Conservation (phyloP, 2,329 filamentous ascomycete genomes). For the Colletotrichum sp. region DNA sequence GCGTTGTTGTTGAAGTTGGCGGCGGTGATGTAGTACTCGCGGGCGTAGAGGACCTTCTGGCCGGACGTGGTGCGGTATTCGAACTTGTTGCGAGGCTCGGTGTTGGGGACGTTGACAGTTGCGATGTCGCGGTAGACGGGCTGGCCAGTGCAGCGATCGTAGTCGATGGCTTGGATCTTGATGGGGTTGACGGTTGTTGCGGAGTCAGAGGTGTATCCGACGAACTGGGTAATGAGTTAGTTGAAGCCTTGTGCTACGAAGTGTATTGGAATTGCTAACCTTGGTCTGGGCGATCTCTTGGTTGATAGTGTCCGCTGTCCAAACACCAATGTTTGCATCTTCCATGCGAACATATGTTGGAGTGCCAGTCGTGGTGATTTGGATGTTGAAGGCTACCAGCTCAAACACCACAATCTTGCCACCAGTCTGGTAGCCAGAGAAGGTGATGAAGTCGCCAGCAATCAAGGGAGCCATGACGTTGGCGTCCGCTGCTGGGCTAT, state of each 20-base stretch:
- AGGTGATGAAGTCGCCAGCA: constrained; percentile 45
- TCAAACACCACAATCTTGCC: constrained; percentile 40
- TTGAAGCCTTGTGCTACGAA: accelerated
- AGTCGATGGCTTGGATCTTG: constrained; percentile 42
- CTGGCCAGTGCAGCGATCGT: constrained; percentile 46
- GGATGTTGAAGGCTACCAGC: constrained; percentile 41
- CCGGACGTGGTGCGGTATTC: constrained; percentile 34
- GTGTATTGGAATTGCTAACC: background rate
- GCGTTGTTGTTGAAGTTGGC: constrained; percentile 28
- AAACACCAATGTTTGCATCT: constrained; percentile 44
- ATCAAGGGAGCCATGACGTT: constrained; percentile 44
- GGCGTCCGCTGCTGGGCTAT: constrained; percentile 36
- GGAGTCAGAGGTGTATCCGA: constrained; percentile 41
- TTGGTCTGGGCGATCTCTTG: constrained; percentile 37
- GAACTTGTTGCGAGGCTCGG: constrained; percentile 42
- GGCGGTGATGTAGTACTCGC: constrained; percentile 44
- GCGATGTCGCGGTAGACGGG: constrained; percentile 38
- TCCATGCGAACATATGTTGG: constrained; percentile 47
- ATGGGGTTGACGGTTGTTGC: constrained; percentile 31
- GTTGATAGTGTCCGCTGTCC: constrained; percentile 34
- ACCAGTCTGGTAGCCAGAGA: constrained; percentile 36
- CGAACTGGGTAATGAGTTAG: constrained; percentile 27
- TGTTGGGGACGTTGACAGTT: constrained; percentile 31
- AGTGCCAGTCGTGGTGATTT: constrained; percentile 36
- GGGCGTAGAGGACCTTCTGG: constrained; percentile 38